Conservation (phyloP, 2,329 filamentous ascomycete species). For the Harringtonia aguacate region DNA sequence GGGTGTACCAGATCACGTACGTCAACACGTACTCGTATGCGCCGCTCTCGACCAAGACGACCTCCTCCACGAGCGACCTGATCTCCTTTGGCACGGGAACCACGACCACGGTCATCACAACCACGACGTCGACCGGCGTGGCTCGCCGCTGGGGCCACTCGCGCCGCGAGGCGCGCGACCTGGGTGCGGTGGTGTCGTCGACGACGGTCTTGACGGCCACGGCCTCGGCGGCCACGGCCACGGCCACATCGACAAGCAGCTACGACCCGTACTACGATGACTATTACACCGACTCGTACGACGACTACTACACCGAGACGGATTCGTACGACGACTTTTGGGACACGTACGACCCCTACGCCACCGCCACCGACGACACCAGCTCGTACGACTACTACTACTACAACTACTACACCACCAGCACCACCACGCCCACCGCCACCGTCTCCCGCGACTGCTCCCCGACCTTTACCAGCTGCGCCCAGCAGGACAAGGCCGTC, state of each 20-base stretch:
- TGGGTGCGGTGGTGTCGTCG: too few relatives aligned
- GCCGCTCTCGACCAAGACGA: background rate
- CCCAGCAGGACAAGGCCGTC: conserved; percentile 10
- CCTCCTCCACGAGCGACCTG: too few relatives aligned
- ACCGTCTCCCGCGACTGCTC: conserved; percentile 3
- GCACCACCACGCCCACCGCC: background rate
- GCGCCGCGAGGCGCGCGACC: too few relatives aligned
- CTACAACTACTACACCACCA: background rate
- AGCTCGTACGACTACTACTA: background rate
- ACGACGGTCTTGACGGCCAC: too few relatives aligned
- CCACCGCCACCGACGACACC: background rate
- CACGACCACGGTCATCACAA: too few relatives aligned
- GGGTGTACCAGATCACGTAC: conserved; percentile 7
- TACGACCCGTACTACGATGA: background rate
- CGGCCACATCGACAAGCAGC: background rate
- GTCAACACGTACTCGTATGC: background rate
- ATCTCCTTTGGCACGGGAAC: too few relatives aligned
- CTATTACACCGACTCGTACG: background rate
- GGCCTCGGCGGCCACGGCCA: background rate
- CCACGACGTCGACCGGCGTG: too few relatives aligned
- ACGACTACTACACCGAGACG: background rate
- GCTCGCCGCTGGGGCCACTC: too few relatives aligned
- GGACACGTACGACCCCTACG: background rate
- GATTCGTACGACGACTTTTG: background rate
- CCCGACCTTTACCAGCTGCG: conserved; percentile 5